Evolutionary conservation across 1,139 yeast genomes (phyloP).

Genomic region (Blastobotrys illinoisensis): DNA sequence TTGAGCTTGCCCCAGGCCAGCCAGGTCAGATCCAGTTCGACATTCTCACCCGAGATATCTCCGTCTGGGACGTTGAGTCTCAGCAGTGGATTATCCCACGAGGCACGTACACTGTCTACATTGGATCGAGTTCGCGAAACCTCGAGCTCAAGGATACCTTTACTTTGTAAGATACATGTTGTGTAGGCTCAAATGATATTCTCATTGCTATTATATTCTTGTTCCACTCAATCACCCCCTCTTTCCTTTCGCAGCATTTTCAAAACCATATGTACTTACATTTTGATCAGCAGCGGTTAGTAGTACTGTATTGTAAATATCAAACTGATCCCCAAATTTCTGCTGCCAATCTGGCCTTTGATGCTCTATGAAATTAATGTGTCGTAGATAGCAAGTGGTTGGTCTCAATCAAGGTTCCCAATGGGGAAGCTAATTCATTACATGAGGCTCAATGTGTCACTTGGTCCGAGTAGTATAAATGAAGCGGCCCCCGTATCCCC

Average conservation of each 20-base stretch:
- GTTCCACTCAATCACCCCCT: too few species aligned
- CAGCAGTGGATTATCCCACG: constrained; percentile 60
- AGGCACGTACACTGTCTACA: constrained; percentile 50
- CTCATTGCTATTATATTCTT: too few species aligned
- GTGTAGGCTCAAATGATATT: neutral
- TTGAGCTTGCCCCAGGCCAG: constrained; percentile 43
- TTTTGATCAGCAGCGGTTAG: too few species aligned
- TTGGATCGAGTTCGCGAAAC: constrained; percentile 50
- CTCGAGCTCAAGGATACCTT: constrained; percentile 41
- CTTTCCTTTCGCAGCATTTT: too few species aligned
- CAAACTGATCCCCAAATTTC: too few species aligned
- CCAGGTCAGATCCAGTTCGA: constrained; percentile 40
- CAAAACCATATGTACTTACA: too few species aligned
- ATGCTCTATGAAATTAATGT: too few species aligned
- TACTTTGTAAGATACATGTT: constrained; percentile 7
- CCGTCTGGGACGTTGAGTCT: constrained; percentile 52
- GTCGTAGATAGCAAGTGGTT: too few species aligned
- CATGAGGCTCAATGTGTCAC: neutral
- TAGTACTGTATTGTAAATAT: too few species aligned
- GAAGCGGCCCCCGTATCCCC: too few species aligned
- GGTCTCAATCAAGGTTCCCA: neutral
- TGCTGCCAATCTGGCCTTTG: too few species aligned
- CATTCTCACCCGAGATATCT: constrained; percentile 50
- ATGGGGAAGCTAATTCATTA: neutral
- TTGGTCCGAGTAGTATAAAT: neutral